Evolutionary conservation across 2,329 filamentous ascomycete species (phyloP).

Genomic region (Fusarium paranaense): DNA sequence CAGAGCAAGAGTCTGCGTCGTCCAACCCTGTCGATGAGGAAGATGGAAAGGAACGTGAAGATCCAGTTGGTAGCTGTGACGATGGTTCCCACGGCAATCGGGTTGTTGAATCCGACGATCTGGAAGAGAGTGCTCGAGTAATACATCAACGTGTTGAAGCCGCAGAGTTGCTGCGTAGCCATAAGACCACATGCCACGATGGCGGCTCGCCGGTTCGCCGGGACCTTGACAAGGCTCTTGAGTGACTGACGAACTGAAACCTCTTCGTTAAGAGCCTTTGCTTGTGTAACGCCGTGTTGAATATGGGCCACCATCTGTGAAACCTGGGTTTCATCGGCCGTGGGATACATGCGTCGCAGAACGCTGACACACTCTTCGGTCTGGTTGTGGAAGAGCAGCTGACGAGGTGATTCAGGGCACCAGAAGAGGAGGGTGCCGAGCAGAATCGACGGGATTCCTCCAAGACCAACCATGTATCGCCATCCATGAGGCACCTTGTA

Average conservation of each 20-base stretch:
- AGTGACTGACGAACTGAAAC: constrained; percentile 20
- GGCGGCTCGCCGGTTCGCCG: constrained; percentile 53
- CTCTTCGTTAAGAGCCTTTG: constrained; percentile 31
- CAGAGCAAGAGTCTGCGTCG: constrained; percentile 26
- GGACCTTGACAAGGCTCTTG: neutral
- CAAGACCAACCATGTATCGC: constrained; percentile 35
- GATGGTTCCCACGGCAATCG: constrained; percentile 56
- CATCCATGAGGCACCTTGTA: constrained; percentile 46
- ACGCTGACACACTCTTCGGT: constrained; percentile 47
- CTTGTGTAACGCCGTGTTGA: constrained; percentile 18
- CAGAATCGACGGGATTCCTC: constrained; percentile 34
- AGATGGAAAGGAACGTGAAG: constrained; percentile 32
- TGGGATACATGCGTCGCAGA: constrained; percentile 28
- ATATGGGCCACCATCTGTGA: constrained; percentile 41
- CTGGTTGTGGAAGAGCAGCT: constrained; percentile 42
- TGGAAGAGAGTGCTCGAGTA: constrained; percentile 36
- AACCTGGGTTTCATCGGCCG: constrained; percentile 40
- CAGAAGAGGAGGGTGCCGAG: constrained; percentile 30
- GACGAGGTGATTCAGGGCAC: constrained; percentile 37
- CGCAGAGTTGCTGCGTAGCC: constrained; percentile 50
- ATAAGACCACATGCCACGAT: constrained; percentile 57
- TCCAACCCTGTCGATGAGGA: constrained; percentile 31
- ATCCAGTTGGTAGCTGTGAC: constrained; percentile 32
- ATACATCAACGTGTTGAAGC: constrained; percentile 43
- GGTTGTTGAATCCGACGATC: constrained; percentile 48